Evolutionary conservation across 164 flowering plant species (phyloP), one percentile per base, ranked within the genome.

Genomic region (Liriodendron chinense): DNA sequence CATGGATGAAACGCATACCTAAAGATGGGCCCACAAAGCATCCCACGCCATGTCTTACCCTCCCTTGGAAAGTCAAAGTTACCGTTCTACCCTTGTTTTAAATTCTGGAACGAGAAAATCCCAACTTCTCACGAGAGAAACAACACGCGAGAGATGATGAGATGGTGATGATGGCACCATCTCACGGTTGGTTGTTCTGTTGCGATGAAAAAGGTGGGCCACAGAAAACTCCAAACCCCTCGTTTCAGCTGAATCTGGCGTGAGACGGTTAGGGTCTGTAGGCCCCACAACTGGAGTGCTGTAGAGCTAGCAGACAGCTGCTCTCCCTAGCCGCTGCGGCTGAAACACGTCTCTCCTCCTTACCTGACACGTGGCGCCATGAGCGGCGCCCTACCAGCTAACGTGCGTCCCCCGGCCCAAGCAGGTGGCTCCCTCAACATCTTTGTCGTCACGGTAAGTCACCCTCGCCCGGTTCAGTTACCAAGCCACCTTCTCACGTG

Each of bases 401-500:
- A 16, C 2, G n/a, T 16, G 22, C 53, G 12, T 1, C 5, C 66
- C 24, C 9, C 47, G 47, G 13, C 69, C 22, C 43, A 12, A 43
- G 47, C 47, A 26, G 3, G 14, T 22, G 7, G 20, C 70, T 53
- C 59, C 16, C 8, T 74, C 76, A 66, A 66, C 64, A 49, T 18
- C 43, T 50, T 74, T 65, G 76, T 65, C 48, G 47, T 3, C 24
- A 72, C 74, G 74, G 50, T 34, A 65, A 74, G 71, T n/a, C 53
- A 48, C 48, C 65, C 14, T 4, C n/a, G 47, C 68, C 20, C 6
- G 16, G 65, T 24, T 16, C 20, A 22, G 72, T 5, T 18, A 12
- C 72, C 72, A 57, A 69, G 72, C 26, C 56, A 20, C 72, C 22
- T n/a, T n/a, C 72, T 21, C 26, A 1, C 20, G 61, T 6, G 63